Base-by-base conservation (phyloP, 2,329 filamentous ascomycete species). In the Fonsecaea monophora region DNA sequence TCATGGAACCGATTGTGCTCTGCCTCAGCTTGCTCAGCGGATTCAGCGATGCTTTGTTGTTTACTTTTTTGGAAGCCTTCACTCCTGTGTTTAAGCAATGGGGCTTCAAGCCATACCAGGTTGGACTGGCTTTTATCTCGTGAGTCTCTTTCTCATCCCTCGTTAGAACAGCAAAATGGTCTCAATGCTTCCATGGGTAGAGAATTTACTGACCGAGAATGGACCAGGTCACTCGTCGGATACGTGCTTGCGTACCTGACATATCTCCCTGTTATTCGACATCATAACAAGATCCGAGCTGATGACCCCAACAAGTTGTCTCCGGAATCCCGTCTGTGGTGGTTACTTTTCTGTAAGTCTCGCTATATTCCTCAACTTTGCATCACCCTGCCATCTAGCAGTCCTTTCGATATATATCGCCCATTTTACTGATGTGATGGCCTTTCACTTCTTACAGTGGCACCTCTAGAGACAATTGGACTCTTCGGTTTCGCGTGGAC, bases 51-150 rank as follows among this genome's bases (percentile, higher is more conserved):
- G 86, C 87, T 0, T 80, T 90, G 53, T 88, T 90, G 73, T 90
- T 89, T 78, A 88, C 87, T 78, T 89, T 89, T 75, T 83, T 90
- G 45, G 85, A 90, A 73, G 87, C 85, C 0, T 89, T 89, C 67
- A 77, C 79, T 1, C 80, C 86, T 0, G 87, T 90, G 3, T 88
- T 88, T 69, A 75, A 81, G 50, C 82, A 89, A 68, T 90, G 86
- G 85, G 72, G 80, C 34, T 90, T 90, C 75, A 77, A 79, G 42
- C 79, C 78, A 12, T 75, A 83, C 48, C 74, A 79, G 10, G 77
- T 82, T 37, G 84, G 83, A 34, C 77, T 87, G 42, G 77, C 82
- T 3, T 87, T 89, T 75, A 78, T 88, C 34, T 81, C 86, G 76
- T 80, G 72, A 74, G 78, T 78, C 34, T 37, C 25, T 10, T 37